phyloP scores from a whole-genome alignment of 495 filamentous ascomycete genomes.

The Penicillium paxilli region DNA sequence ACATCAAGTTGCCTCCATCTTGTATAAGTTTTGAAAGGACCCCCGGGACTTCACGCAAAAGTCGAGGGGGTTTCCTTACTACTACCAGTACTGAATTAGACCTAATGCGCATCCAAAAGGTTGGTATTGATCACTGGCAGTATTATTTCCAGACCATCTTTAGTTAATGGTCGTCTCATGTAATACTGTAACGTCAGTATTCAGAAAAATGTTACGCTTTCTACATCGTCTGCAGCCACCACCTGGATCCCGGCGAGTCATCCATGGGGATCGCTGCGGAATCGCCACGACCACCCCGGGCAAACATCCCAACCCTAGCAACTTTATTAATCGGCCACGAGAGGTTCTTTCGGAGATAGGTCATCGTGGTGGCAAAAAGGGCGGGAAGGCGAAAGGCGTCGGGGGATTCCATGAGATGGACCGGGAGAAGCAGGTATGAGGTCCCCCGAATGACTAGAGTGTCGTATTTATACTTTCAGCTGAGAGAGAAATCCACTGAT shows the following conservation, averaged over 20 bases:
- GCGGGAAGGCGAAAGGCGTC: slow-evolving; percentile 20
- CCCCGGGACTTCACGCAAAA: too few relatives aligned
- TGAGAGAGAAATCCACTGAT: neutral
- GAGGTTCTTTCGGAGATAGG: slow-evolving; percentile 57
- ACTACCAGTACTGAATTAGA: neutral
- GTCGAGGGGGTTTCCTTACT: too few relatives aligned
- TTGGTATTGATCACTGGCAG: too few relatives aligned
- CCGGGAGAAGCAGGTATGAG: slow-evolving; percentile 50
- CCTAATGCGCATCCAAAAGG: neutral
- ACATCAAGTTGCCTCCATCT: neutral
- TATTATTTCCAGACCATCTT: too few relatives aligned
- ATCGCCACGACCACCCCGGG: slow-evolving; percentile 21
- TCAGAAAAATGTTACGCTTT: slow-evolving; percentile 5
- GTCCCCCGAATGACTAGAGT: neutral
- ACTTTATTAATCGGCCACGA: slow-evolving; percentile 63
- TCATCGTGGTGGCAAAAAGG: slow-evolving; percentile 50
- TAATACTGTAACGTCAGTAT: neutral
- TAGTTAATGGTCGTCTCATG: neutral
- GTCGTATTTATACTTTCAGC: too few relatives aligned
- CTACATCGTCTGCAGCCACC: slow-evolving; percentile 2
- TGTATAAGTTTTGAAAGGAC: too few relatives aligned
- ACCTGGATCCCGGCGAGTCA: slow-evolving; percentile 2
- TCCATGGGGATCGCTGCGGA: neutral
- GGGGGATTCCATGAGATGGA: slow-evolving; percentile 37
- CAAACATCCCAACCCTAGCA: slow-evolving; percentile 54